phyloP scores from a whole-genome alignment of 805 yeast genomes.

The Candida silvatica region DNA sequence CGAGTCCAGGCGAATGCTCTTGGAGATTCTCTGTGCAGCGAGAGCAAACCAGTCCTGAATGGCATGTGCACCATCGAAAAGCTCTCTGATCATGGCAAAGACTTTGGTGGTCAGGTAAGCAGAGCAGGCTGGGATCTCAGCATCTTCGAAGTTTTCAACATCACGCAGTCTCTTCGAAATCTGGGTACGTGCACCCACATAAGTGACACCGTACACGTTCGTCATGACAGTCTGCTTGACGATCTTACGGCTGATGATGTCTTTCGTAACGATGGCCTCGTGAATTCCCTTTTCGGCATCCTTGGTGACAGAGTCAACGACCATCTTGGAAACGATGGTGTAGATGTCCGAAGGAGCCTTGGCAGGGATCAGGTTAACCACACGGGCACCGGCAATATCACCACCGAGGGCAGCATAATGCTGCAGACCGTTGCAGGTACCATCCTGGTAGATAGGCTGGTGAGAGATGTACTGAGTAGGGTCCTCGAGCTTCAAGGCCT shows the following conservation, averaged over 20 bases:
- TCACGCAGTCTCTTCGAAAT: slow-evolving; percentile 70
- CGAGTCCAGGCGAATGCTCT: slow-evolving; percentile 63
- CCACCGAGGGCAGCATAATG: slow-evolving; percentile 87
- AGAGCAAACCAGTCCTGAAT: slow-evolving; percentile 96
- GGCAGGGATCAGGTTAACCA: slow-evolving; percentile 66
- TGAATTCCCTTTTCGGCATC: slow-evolving; percentile 48
- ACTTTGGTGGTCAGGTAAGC: slow-evolving; percentile 71
- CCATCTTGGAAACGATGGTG: slow-evolving; percentile 58
- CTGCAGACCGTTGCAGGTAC: slow-evolving; percentile 80
- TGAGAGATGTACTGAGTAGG: slow-evolving; percentile 61
- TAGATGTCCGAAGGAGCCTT: slow-evolving; percentile 75
- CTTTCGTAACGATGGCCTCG: slow-evolving; percentile 45
- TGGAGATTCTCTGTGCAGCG: slow-evolving; percentile 72
- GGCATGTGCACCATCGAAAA: slow-evolving; percentile 85
- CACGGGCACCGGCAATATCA: slow-evolving; percentile 74
- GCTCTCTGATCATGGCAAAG: slow-evolving; percentile 73
- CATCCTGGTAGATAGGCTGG: slow-evolving; percentile 80
- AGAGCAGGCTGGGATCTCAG: slow-evolving; percentile 30
- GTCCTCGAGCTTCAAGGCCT: slow-evolving; percentile 51
- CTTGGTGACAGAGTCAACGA: slow-evolving; percentile 41
- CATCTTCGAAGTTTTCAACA: slow-evolving; percentile 32
- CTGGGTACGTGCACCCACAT: slow-evolving; percentile 86
- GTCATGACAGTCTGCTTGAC: slow-evolving; percentile 98
- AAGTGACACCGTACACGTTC: slow-evolving; percentile 94
- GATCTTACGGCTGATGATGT: slow-evolving; percentile 71